Evolutionary conservation across 768 basidiomycete species (phyloP).

Genomic region (Symmetrospora coprosmae): DNA sequence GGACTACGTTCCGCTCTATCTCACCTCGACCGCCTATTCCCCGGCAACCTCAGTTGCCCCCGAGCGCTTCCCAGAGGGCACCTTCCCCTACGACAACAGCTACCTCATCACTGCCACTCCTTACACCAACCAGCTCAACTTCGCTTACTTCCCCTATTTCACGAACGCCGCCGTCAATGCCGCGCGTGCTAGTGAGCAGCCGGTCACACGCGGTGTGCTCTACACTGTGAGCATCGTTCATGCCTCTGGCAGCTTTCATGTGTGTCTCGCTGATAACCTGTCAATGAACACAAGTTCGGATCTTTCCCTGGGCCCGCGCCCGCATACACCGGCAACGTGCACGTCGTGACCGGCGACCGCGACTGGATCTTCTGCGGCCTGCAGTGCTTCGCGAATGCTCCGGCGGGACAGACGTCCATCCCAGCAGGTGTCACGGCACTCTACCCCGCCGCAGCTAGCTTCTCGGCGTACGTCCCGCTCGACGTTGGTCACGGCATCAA

Average conservation of each 20-base stretch:
- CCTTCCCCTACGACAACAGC: constrained; percentile 11
- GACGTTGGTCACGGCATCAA: constrained; percentile 22
- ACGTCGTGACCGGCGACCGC: constrained; percentile 23
- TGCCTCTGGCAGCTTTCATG: no score
- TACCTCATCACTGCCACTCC: constrained; percentile 24
- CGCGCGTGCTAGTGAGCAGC: constrained; percentile 21
- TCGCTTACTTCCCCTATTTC: constrained; percentile 25
- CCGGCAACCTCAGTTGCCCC: constrained; percentile 19
- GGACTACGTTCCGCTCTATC: constrained; percentile 16
- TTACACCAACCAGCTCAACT: constrained; percentile 27
- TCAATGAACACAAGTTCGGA: constrained; percentile 14
- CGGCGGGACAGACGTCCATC: constrained; percentile 18
- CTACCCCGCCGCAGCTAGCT: constrained; percentile 17
- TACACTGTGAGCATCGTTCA: no score
- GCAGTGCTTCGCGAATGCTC: constrained; percentile 10
- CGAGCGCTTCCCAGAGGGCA: constrained; percentile 7
- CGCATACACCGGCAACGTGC: constrained; percentile 20
- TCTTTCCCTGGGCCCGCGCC: background rate
- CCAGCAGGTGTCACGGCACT: constrained; percentile 5
- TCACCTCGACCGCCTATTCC: constrained; percentile 24
- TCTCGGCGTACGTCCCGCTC: constrained; percentile 4
- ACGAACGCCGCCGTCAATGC: constrained; percentile 2
- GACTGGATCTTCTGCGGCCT: constrained; percentile 26
- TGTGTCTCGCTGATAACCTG: background rate
- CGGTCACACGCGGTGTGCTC: constrained; percentile 26